A percentile compares a stretch with the other conserved stretches of the same genome.
phyloP scores from a whole-genome alignment of 2,329 filamentous ascomycete genomes.

The Ophiocordyceps camponoti-leonardi region DNA sequence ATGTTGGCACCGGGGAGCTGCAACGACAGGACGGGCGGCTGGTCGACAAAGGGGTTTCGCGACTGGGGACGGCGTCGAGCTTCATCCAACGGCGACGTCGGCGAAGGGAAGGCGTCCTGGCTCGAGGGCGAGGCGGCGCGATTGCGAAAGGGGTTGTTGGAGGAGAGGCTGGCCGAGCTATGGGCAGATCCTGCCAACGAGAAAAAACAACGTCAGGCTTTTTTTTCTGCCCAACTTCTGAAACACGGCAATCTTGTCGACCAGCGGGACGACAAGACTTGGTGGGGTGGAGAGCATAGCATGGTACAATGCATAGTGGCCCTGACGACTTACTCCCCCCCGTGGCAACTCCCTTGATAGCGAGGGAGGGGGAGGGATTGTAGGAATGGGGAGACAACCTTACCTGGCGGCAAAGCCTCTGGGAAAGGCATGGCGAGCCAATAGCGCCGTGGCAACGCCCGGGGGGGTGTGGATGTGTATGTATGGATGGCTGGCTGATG shows the following conservation, averaged over 20 bases:
- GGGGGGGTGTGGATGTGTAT: not conserved
- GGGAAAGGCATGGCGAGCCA: slow-evolving; percentile 4
- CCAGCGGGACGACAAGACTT: slow-evolving; percentile 3
- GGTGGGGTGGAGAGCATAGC: not conserved
- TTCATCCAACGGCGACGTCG: slow-evolving; percentile 43
- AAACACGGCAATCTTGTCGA: slow-evolving; percentile 7
- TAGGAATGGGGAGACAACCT: slow-evolving; percentile 1
- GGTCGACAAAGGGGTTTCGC: slow-evolving; percentile 61
- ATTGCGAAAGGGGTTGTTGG: slow-evolving; percentile 71
- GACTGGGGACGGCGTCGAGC: slow-evolving; percentile 43
- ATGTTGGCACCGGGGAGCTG: slow-evolving; percentile 28
- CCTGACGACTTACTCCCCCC: not conserved
- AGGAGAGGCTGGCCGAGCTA: slow-evolving; percentile 30
- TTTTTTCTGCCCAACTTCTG: slow-evolving; percentile 2
- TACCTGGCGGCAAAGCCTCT: slow-evolving; percentile 5
- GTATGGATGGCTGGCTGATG: not conserved
- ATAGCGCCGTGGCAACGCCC: not conserved
- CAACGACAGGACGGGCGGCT: slow-evolving; percentile 22
- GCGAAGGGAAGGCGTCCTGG: slow-evolving; percentile 15
- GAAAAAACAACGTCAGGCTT: slow-evolving; percentile 3
- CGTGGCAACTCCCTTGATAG: not conserved
- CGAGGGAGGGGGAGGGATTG: not conserved
- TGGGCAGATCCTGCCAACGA: slow-evolving; percentile 3
- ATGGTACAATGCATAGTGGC: not conserved
- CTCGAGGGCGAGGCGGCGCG: slow-evolving; percentile 43